Base-by-base conservation (phyloP, 805 yeast species). In the Barnettozyma salicaria region DNA sequence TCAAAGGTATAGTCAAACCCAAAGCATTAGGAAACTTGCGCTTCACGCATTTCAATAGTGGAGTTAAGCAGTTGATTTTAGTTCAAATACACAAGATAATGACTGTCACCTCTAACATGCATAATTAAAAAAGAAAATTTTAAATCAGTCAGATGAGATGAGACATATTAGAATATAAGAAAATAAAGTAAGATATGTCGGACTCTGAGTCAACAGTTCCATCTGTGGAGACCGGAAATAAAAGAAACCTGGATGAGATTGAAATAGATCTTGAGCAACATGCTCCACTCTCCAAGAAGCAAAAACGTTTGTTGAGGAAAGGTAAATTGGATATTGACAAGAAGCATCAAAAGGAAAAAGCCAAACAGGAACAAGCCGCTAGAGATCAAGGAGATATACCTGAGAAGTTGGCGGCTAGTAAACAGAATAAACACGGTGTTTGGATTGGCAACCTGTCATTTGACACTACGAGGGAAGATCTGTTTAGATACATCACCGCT, bases 361-460 rank as follows among this genome's bases (percentile, higher is more conserved):
- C 59, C 28, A 30, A 26, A n/a, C 55, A 52, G 17, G 55, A 56
- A 7, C 40, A 38, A 7, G 26, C 34, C 7, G 42, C 27, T 13
- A 16, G 37, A 25, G 22, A 12, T 17, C 23, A 30, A 20, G 36
- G 30, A 22, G 32, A 37, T 12, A 62, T 57, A 29, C 45, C 52
- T 14, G 65, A 64, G 35, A 67, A 67, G 53, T 22, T 32, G 8
- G 26, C 16, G 3, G 31, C 19, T 6, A 14, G 29, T 7, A 70
- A 80, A 5, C 33, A 26, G 11, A 43, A 37, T 26, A 74, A 70
- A 37, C 74, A 63, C 50, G 94, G 94, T 30, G 92, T 88, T 24
- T 92, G 98, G 98, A 74, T 92, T 32, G 98, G 98, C 29, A 92
- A 92, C 57, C 62, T 92, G 45, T 71, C 96, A 0, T 92, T 81